Evolutionary conservation across 2,329 filamentous ascomycete species (phyloP), one percentile per base, ranked within the genome.

Genomic region (Monilinia vaccinii-corymbosi): DNA sequence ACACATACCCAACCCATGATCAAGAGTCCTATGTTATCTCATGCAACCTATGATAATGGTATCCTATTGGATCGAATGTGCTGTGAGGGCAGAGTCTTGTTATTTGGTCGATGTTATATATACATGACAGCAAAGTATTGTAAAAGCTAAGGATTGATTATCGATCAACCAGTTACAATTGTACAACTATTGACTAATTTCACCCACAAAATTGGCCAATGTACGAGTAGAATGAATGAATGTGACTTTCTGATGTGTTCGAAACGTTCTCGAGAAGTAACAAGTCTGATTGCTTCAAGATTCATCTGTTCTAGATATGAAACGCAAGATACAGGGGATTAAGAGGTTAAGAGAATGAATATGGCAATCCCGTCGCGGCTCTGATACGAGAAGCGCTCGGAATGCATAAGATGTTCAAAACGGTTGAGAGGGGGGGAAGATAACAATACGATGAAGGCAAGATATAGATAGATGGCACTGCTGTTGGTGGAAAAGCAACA

Each of bases 161-260:
- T 38, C 28, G 48, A 55, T 55, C 23, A 53, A 38, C 48, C 48
- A 59, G 23, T 40, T 16, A 55, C 21, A 13, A 40, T 40, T 31
- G 16, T 38, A 31, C 57, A 61, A 49, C 21, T 14, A 61, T 63
- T 64, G 28, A 62, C 40, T 11, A 7, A 18, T 21, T 23, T 31
- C 18, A 44, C 23, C 31, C 42, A 47, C 89, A 90, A 62, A 87
- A 89, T 62, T 89, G 85, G 59, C 94, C 21, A 45, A 25, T 18
- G 31, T 46, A 52, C n/a, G n/a, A n/a, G n/a, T n/a, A n/a, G n/a
- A n/a, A n/a, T n/a, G 13, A 32, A 31, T 45, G 18, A 25, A 36
- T 55, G 13, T 23, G 14, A 28, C 14, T 28, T 38, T 55, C 21
- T 36, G 38, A 11, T 40, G 3, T 47, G 40, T 31, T 38, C 46